Percentiles rank a stretch among this genome's conserved stretches.
Conservation (phyloP, 116 monocot species). For the Phalaenopsis hybrid region DNA sequence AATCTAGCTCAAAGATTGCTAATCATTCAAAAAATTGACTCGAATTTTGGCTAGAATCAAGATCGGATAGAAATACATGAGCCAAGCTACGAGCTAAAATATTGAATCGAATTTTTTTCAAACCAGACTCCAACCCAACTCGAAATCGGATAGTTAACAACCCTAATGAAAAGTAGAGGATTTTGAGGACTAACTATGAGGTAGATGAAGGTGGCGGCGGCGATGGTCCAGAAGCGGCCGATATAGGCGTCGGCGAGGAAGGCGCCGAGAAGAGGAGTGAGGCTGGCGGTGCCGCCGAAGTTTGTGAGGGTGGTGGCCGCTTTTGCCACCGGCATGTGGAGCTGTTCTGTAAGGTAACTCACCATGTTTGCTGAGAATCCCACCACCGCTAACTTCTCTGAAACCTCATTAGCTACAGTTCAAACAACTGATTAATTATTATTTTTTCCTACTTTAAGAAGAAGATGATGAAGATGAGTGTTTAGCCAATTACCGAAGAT, state of each 20-base stretch:
- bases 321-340: slow-evolving; percentile 41
- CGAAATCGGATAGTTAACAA: too few species aligned
- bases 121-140: too few species aligned
- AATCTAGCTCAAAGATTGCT: too few species aligned
- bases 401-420: slow-evolving; percentile 37
- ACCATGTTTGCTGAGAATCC: slow-evolving; percentile 63
- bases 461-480: background rate
- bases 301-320: slow-evolving; percentile 60
- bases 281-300: slow-evolving; percentile 52
- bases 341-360: slow-evolving; percentile 51
- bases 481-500: slow-evolving; percentile 41
- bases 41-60: too few species aligned
- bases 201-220: slow-evolving; percentile 46
- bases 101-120: too few species aligned
- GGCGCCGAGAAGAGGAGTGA: slow-evolving; percentile 57
- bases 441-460: background rate
- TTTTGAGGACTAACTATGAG: slow-evolving; percentile 24
- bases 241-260: slow-evolving; percentile 55
- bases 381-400: slow-evolving; percentile 49
- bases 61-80: too few species aligned
- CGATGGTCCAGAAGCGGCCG: slow-evolving; percentile 58
- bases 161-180: background rate
- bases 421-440: background rate
- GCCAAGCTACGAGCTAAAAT: too few species aligned
- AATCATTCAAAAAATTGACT: too few species aligned